phyloP scores from a whole-genome alignment of 2,329 filamentous ascomycete genomes.

The Orbilia quercus region DNA sequence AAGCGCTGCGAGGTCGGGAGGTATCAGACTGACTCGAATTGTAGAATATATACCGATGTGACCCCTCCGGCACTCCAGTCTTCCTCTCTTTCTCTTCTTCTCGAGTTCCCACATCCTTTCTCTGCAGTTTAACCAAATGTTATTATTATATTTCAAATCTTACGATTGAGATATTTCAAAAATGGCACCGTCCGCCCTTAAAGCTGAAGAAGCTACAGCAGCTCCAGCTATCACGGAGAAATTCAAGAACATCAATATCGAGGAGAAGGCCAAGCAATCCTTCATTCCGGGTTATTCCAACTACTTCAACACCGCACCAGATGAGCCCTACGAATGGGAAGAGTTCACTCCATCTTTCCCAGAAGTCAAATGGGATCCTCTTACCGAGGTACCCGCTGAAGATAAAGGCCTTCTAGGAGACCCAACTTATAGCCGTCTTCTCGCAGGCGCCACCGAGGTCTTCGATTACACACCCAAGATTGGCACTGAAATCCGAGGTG shows the following conservation, averaged over 20 bases:
- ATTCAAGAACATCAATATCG: slow-evolving; percentile 30
- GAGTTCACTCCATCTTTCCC: slow-evolving; percentile 69
- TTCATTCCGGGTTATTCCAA: slow-evolving; percentile 50
- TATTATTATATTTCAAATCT: not conserved
- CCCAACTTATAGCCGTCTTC: slow-evolving; percentile 68
- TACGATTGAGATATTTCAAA: not conserved
- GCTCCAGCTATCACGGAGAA: slow-evolving; percentile 22
- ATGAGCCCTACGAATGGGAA: slow-evolving; percentile 67
- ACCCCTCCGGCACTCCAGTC: slow-evolving; percentile 32
- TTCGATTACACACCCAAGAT: slow-evolving; percentile 71
- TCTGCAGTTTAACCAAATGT: slow-evolving; percentile 25
- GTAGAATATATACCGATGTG: slow-evolving; percentile 50
- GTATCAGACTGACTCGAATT: slow-evolving; percentile 19
- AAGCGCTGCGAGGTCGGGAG: slow-evolving; percentile 23
- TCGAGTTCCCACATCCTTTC: slow-evolving; percentile 32
- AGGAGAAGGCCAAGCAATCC: slow-evolving; percentile 46
- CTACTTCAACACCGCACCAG: slow-evolving; percentile 35
- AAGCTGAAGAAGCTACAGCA: slow-evolving; percentile 29
- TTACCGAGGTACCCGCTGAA: slow-evolving; percentile 66
- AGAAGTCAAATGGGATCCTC: slow-evolving; percentile 67
- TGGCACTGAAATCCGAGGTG: slow-evolving; percentile 68
- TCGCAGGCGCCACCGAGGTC: slow-evolving; percentile 68
- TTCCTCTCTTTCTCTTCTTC: slow-evolving; percentile 35
- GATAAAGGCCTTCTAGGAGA: slow-evolving; percentile 70
- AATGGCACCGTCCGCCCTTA: slow-evolving; percentile 49